Percentiles rank a stretch among this genome's conserved stretches.
Evolutionary conservation across 2,329 filamentous ascomycete genomes (phyloP).

Genomic region (Acephala macrosclerotiorum): DNA sequence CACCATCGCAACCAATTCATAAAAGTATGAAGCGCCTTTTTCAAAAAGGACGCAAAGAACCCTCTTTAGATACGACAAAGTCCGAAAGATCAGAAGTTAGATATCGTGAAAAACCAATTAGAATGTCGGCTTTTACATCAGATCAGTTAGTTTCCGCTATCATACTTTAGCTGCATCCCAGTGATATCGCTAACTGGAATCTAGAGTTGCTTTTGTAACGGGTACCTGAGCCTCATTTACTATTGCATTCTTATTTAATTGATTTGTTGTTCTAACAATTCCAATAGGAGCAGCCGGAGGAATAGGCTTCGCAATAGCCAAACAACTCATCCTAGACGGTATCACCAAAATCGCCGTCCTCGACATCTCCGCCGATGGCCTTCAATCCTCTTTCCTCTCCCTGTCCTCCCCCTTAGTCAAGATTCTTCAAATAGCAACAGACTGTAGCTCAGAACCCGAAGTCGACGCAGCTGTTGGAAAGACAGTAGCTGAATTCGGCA

Average conservation of each 20-base stretch:
- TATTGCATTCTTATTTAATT: no score
- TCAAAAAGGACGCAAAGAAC: neutral
- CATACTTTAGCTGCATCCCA: neutral
- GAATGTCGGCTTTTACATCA: constrained; percentile 29
- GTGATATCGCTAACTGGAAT: constrained; percentile 3
- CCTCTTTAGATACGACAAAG: neutral
- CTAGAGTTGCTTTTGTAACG: constrained; percentile 36
- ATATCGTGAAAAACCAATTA: neutral
- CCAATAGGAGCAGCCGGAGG: constrained; percentile 34
- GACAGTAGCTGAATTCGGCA: constrained; percentile 58
- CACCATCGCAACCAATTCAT: neutral
- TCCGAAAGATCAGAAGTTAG: neutral
- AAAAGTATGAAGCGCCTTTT: no score
- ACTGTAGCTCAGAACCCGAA: constrained; percentile 31
- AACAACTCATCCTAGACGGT: constrained; percentile 32
- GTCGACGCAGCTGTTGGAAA: constrained; percentile 30
- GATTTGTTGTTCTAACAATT: constrained; percentile 1
- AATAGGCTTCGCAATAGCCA: constrained; percentile 34
- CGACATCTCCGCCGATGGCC: constrained; percentile 22
- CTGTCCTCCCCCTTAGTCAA: neutral
- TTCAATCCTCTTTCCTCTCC: constrained; percentile 8
- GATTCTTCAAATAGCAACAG: constrained; percentile 20
- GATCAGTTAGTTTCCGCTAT: constrained; percentile 22
- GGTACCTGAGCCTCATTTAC: no score
- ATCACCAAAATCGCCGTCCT: constrained; percentile 31